Conservation (phyloP, 2,329 filamentous ascomycete species). For the Thelonectria discophora region DNA sequence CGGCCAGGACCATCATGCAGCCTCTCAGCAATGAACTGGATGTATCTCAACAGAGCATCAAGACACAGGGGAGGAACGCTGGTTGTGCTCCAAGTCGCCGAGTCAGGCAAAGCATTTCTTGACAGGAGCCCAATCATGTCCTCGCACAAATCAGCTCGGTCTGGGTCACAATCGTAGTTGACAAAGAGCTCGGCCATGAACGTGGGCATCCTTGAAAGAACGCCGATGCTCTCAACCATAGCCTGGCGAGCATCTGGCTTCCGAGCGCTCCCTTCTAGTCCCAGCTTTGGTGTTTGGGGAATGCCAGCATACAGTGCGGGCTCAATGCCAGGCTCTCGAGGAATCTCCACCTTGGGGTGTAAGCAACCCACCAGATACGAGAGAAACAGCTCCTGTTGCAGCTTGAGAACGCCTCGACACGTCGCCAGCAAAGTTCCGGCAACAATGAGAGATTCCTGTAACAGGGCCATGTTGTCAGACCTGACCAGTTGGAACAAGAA, state of each 20-base stretch:
- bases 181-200: conserved; percentile 97
- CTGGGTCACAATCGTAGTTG: conserved; percentile 96
- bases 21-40: conserved; percentile 91
- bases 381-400: conserved; percentile 95
- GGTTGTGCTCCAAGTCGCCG: conserved; percentile 97
- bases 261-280: conserved; percentile 87
- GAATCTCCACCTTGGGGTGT: conserved; percentile 93
- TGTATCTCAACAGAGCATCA: conserved; percentile 87
- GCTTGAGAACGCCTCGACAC: conserved; percentile 87
- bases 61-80: conserved; percentile 95
- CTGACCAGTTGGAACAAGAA: conserved; percentile 96
- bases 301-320: conserved; percentile 92
- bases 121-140: conserved; percentile 94
- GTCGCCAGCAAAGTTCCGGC: conserved; percentile 91
- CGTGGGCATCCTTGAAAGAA: conserved; percentile 88
- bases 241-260: conserved; percentile 96
- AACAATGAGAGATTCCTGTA: conserved; percentile 92
- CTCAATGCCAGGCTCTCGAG: conserved; percentile 88
- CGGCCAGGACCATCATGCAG: conserved; percentile 73
- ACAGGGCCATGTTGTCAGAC: conserved; percentile 93
- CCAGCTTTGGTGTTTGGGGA: conserved; percentile 88
- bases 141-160: conserved; percentile 90
- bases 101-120: conserved; percentile 94
- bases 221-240: conserved; percentile 97
- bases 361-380: conserved; percentile 94